Evolutionary conservation across 140 eudicot genomes (phyloP), one percentile per base, ranked within the genome.

Genomic region (Flaveria floridana): DNA sequence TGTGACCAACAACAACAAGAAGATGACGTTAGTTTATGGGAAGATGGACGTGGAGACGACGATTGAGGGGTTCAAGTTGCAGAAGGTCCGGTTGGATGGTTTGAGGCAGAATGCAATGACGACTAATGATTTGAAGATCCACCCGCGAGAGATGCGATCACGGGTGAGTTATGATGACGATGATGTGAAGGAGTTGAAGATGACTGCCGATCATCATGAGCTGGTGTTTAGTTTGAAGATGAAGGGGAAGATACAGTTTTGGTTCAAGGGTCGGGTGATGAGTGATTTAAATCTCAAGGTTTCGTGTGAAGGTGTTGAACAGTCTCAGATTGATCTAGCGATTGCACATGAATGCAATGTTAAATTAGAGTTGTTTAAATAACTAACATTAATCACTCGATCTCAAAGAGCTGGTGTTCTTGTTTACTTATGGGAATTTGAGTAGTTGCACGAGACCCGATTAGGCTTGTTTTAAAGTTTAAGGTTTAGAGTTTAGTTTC

Each of bases 291-390:
- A 79, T 3, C 57, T 83, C 59, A 84, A 76, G 73, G 84, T 81
- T 9, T 67, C 47, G 4, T 86, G 91, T 74, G 25, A 76, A 3
- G 79, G 55, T 6, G 67, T 83, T 25, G 80, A 78, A 73, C 86
- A 86, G 47, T 11, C 70, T 11, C 68, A 28, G 70, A 55, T 85
- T 78, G 89, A 85, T 78, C 79, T 52, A 44, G 89, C 85, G 1
- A 7, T 39, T 19, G 70, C 81, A 19, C 86, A 79, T 15, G 7
- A 20, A 41, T 86, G 90, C 74, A 37, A 51, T 65, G 79, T 81
- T 18, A 81, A 83, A 57, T 65, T 86, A 74, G 71, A 41, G 52
- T 68, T 23, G 19, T 82, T 82, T n/a, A 48, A 79, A 79, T 82
- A 51, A 75, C 15, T 15, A 47, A 28, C 34, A 28, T 28, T 23